Conservation (phyloP, 2,329 filamentous ascomycete species). For the Phyllosticta citribraziliensis region DNA sequence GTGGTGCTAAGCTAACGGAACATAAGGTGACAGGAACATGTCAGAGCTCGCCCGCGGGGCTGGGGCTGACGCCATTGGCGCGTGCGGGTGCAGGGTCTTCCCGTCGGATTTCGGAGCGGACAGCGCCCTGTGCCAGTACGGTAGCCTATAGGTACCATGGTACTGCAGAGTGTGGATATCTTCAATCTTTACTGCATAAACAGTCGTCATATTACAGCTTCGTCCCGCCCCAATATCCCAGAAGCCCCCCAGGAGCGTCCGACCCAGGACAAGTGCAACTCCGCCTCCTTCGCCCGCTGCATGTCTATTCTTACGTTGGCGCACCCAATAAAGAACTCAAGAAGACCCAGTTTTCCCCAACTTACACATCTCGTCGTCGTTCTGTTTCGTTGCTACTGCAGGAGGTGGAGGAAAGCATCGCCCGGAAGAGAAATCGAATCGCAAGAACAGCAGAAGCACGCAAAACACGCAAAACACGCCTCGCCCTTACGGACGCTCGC, state of each 20-base stretch:
- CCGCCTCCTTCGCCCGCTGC: slow-evolving; percentile 7
- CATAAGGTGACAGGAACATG: not conserved
- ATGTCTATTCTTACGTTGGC: slow-evolving; percentile 7
- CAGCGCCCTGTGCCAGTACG: not conserved
- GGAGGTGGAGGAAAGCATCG: not conserved
- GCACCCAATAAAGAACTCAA: not conserved
- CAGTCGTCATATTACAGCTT: not conserved
- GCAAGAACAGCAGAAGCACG: not conserved
- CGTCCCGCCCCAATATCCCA: not conserved
- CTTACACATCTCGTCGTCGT: not conserved
- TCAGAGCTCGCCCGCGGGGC: not conserved
- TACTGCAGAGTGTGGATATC: not conserved
- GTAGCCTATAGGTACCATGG: too few species aligned
- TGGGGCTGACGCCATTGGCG: slow-evolving; percentile 6
- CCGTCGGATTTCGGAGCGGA: not conserved
- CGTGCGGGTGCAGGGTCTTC: not conserved
- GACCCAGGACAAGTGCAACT: not conserved
- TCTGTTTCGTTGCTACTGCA: not conserved
- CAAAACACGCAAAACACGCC: not conserved
- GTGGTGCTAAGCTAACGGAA: not conserved
- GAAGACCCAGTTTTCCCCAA: not conserved
- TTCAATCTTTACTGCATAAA: not conserved
- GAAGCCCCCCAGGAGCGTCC: not conserved
- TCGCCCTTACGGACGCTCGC: not conserved
- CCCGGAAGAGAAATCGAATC: not conserved